Evolutionary conservation across 2,329 filamentous ascomycete species (phyloP).

Genomic region (Phialemoniopsis sp.): DNA sequence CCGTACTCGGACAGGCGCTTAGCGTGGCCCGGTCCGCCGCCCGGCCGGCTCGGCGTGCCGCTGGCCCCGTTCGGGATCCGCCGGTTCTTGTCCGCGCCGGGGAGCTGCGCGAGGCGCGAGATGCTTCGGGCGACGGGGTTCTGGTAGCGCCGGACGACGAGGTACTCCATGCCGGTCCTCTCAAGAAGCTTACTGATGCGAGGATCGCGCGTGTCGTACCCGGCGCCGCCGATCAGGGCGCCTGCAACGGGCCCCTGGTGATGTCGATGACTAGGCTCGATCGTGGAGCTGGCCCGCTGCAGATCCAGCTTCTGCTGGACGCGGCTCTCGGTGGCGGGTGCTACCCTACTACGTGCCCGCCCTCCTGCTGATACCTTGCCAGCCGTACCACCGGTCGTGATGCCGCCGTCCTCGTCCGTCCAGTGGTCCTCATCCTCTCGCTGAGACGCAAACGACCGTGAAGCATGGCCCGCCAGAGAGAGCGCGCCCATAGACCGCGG

Average conservation of each 20-base stretch:
- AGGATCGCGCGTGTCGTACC: conserved; percentile 58
- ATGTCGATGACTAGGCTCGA: conserved; percentile 56
- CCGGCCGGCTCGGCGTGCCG: conserved; percentile 15
- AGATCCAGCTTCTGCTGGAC: conserved; percentile 75
- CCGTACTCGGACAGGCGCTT: conserved; percentile 17
- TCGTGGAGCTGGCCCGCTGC: conserved; percentile 67
- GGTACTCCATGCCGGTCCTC: conserved; percentile 67
- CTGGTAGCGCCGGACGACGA: conserved; percentile 69
- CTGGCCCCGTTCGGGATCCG: conserved; percentile 39
- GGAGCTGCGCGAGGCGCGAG: conserved; percentile 45
- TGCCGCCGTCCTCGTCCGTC: conserved; percentile 30
- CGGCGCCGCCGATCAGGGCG: conserved; percentile 46
- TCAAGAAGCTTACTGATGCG: conserved; percentile 63
- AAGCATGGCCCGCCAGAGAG: conserved; percentile 14
- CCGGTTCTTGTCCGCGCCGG: conserved; percentile 44
- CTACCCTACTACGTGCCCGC: conserved; percentile 31
- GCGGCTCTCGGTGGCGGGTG: conserved; percentile 54
- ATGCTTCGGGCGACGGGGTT: conserved; percentile 66
- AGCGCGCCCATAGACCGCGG: conserved; percentile 37
- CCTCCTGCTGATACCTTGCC: conserved; percentile 15
- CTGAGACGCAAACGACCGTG: conserved; percentile 2
- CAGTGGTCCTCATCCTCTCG: conserved; percentile 3
- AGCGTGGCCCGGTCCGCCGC: conserved; percentile 13
- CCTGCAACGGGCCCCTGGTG: conserved; percentile 30
- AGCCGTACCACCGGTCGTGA: neutral